Conservation (phyloP, 345 rosid species). For the Aquilaria malaccensis region DNA sequence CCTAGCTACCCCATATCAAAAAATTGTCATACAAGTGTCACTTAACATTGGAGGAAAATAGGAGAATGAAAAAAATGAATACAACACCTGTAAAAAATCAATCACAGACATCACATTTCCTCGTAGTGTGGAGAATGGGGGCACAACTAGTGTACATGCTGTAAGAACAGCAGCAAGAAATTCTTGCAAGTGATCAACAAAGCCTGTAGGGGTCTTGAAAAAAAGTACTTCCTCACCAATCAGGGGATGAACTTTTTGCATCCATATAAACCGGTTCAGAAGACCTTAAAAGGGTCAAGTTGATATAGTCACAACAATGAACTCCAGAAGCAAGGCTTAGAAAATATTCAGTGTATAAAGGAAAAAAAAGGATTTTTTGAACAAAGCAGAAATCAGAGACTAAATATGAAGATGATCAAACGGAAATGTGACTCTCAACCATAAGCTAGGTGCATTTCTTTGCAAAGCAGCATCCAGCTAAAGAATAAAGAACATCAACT, state of each 20-base stretch:
- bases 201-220: conserved; percentile 87
- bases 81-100: conserved; percentile 62
- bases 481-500: no score
- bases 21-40: no score
- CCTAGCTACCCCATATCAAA: no score
- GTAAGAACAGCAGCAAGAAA: conserved; percentile 69
- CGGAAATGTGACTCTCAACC: neutral
- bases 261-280: conserved; percentile 83
- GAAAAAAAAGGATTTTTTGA: conserved; percentile 4
- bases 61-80: neutral
- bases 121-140: conserved; percentile 49
- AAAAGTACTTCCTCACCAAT: conserved; percentile 44
- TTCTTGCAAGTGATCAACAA: conserved; percentile 93
- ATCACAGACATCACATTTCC: conserved; percentile 38
- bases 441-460: no score
- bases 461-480: no score
- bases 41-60: neutral
- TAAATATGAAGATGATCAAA: neutral
- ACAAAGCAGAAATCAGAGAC: conserved; percentile 8
- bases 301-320: conserved; percentile 7
- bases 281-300: conserved; percentile 48
- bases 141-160: conserved; percentile 58
- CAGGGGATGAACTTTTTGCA: conserved; percentile 76
- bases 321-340: conserved; percentile 6
- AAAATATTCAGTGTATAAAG: no score